A percentile compares a stretch with the other conserved stretches of the same genome.
Evolutionary conservation across 2,329 filamentous ascomycete species (phyloP).

Genomic region (Dendrostoma leiphaemia): DNA sequence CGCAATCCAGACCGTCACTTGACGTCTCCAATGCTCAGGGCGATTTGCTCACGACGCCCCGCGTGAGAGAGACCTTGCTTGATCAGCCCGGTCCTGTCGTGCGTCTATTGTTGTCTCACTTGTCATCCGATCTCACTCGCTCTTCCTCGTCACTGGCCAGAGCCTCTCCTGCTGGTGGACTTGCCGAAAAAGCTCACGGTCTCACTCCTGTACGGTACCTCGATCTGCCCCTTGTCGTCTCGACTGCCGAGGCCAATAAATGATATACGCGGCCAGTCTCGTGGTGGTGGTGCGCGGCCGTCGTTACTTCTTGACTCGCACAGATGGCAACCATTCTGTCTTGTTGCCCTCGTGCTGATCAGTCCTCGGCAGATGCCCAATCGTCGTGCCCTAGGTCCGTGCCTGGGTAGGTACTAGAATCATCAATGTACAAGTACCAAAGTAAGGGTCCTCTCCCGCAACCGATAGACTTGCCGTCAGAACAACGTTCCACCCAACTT

Average conservation of each 20-base stretch:
- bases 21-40: no score
- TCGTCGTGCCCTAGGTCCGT: neutral
- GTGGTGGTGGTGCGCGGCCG: neutral
- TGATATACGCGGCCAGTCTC: neutral
- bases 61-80: no score
- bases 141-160: neutral
- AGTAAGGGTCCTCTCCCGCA: neutral
- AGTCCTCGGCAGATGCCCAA: constrained; percentile 2
- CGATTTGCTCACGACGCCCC: no score
- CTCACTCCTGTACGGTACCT: neutral
- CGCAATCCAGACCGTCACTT: neutral
- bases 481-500: no score
- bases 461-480: neutral
- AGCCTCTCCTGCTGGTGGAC: neutral
- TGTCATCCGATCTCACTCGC: neutral
- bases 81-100: neutral
- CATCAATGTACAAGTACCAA: no score
- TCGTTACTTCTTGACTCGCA: neutral
- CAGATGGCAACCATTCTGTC: neutral
- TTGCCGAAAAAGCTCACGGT: neutral
- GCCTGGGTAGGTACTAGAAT: neutral
- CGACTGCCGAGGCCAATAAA: neutral
- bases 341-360: constrained; percentile 8
- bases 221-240: neutral
- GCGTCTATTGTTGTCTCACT: neutral